Conservation (phyloP, 192 early-diverging fungal species). For the Linnemannia elongata region DNA sequence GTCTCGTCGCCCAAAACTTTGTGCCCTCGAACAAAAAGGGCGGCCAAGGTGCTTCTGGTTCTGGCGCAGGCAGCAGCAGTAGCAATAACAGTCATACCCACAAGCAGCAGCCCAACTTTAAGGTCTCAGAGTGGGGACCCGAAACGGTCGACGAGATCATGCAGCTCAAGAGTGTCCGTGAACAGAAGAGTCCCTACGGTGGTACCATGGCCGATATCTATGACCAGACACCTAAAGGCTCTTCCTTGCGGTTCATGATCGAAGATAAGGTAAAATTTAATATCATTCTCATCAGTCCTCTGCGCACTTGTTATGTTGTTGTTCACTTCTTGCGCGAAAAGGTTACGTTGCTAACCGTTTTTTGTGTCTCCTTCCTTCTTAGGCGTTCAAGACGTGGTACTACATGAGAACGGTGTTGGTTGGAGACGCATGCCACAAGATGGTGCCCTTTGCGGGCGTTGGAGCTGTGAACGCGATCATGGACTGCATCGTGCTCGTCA, state of each 20-base stretch:
- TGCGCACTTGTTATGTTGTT: too few species aligned
- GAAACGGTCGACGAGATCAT: conserved; percentile 25
- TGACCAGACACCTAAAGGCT: conserved; percentile 35
- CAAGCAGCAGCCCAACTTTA: conserved; percentile 23
- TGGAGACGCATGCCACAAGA: conserved; percentile 39
- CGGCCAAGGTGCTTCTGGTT: neutral
- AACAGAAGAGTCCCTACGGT: conserved; percentile 26
- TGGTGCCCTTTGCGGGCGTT: conserved; percentile 20
- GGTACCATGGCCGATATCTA: conserved; percentile 23
- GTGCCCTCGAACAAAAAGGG: neutral
- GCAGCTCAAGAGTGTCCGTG: conserved; percentile 16
- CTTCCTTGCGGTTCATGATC: conserved; percentile 17
- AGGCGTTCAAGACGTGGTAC: conserved; percentile 37
- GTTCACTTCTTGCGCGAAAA: too few species aligned
- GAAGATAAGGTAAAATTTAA: conserved; percentile 32
- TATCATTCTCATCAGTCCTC: neutral
- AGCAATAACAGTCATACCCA: neutral
- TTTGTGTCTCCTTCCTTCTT: neutral
- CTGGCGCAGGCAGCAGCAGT: neutral
- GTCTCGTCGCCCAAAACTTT: conserved; percentile 5
- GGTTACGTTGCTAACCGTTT: too few species aligned
- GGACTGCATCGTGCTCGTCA: conserved; percentile 33
- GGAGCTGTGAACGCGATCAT: conserved; percentile 24
- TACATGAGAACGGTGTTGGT: conserved; percentile 31
- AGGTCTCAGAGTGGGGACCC: conserved; percentile 34